phyloP scores from a whole-genome alignment of 1,284 basidiomycete species.

The Sutorius eximius region DNA sequence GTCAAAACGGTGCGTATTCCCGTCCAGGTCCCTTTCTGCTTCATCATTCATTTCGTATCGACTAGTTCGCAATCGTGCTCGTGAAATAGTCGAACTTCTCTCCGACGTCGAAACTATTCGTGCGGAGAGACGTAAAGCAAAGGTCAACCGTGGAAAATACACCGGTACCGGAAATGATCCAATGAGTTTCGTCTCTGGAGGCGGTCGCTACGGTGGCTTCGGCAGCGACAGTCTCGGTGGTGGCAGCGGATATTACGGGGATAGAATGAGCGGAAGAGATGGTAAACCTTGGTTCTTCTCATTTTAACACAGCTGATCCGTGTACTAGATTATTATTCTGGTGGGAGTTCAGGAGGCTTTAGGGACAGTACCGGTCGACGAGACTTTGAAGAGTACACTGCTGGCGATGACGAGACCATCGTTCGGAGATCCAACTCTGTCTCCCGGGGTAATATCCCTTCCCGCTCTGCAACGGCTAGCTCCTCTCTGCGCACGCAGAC shows the following conservation, averaged over 20 bases:
- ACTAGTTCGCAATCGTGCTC: constrained; percentile 91
- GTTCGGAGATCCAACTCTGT: constrained; percentile 41
- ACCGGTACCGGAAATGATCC: constrained; percentile 83
- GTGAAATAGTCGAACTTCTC: constrained; percentile 88
- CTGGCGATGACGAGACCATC: constrained; percentile 84
- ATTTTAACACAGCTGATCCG: constrained; percentile 20
- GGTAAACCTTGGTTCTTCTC: constrained; percentile 26
- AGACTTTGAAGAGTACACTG: constrained; percentile 92
- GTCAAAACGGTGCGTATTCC: constrained; percentile 82
- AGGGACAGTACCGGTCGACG: constrained; percentile 55
- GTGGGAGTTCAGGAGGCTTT: constrained; percentile 56
- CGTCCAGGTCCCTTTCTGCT: background rate
- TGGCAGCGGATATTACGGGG: constrained; percentile 43
- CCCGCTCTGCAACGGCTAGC: constrained; percentile 18
- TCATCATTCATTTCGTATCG: background rate
- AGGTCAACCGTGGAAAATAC: constrained; percentile 92
- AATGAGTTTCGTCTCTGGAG: constrained; percentile 57
- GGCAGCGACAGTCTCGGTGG: constrained; percentile 64
- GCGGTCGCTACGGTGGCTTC: constrained; percentile 78
- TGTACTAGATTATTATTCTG: constrained; percentile 39
- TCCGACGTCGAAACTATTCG: constrained; percentile 92
- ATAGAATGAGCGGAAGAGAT: constrained; percentile 43
- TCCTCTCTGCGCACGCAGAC: constrained; percentile 28
- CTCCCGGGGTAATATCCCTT: constrained; percentile 22
- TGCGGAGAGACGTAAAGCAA: constrained; percentile 88